These are phyloP conservation scores for Mycena galericulata DNA, from an alignment of 768 basidiomycete species.

Conservation along the genomic window DNA sequence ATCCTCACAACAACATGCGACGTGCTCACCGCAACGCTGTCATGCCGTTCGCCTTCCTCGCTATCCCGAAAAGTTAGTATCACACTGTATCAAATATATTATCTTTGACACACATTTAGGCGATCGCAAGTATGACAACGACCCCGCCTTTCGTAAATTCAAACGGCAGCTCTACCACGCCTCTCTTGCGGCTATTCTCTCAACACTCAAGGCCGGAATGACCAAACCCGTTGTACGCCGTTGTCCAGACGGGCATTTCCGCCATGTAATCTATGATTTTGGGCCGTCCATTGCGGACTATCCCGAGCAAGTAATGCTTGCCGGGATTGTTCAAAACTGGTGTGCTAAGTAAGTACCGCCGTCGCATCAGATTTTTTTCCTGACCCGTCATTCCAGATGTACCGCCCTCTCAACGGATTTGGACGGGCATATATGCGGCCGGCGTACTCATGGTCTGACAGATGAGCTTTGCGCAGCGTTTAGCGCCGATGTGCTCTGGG, in stretches of 20 bases:
- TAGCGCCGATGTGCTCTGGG: no score
- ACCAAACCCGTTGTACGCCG: background rate
- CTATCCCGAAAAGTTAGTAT: no score
- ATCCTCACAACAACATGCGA: conserved; percentile 35
- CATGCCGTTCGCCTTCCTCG: no score
- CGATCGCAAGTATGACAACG: background rate
- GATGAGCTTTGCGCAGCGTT: background rate
- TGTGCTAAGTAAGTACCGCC: background rate
- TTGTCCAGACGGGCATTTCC: background rate
- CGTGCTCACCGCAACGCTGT: no score
- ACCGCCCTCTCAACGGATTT: background rate
- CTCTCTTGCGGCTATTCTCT: background rate
- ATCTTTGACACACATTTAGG: background rate
- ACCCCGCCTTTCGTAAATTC: background rate
- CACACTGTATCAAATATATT: no score
- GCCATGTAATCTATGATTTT: no score
- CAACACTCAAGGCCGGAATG: no score
- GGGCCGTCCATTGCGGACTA: no score
- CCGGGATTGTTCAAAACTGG: background rate
- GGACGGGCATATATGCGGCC: background rate
- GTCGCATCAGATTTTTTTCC: background rate
- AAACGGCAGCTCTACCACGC: conserved; percentile 6
- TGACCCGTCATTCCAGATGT: background rate
- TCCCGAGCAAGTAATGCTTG: no score
- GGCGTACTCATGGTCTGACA: background rate